A percentile compares a stretch with the other conserved stretches of the same genome.
These are phyloP conservation scores for Ilex asprella DNA, from an alignment of 257 asterid genomes.

Conservation along the genomic window DNA sequence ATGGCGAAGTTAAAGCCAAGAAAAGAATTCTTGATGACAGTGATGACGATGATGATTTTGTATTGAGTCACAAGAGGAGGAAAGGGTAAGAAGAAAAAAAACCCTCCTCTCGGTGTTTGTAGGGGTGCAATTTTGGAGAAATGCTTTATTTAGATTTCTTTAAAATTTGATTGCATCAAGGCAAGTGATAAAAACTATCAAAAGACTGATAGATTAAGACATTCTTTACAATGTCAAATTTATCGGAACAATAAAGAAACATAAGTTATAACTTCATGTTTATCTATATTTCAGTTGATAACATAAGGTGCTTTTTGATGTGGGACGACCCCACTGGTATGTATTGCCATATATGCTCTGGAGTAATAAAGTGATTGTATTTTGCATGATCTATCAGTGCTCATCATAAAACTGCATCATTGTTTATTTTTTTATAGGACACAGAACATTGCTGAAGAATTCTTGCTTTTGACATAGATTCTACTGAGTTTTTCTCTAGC, in stretches of 20 bases:
- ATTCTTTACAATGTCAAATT: slow-evolving; percentile 17
- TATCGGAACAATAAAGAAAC: slow-evolving; percentile 14
- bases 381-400: too few relatives aligned
- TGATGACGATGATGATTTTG: slow-evolving; percentile 59
- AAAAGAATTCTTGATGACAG: slow-evolving; percentile 39
- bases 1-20: slow-evolving; percentile 56
- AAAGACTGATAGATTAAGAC: not conserved
- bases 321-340: too few relatives aligned
- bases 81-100: slow-evolving; percentile 33
- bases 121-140: not conserved
- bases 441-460: too few relatives aligned
- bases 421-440: too few relatives aligned
- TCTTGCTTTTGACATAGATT: too few relatives aligned
- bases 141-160: not conserved
- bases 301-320: too few relatives aligned
- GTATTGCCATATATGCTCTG: too few relatives aligned
- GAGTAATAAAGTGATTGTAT: too few relatives aligned
- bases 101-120: slow-evolving; percentile 9
- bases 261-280: not conserved
- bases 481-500: too few relatives aligned
- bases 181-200: slow-evolving; percentile 2
- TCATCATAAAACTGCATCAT: too few relatives aligned
- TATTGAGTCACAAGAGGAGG: slow-evolving; percentile 60
- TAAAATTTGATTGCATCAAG: not conserved
- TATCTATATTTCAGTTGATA: slow-evolving; percentile 1